A percentile compares a stretch with the other conserved stretches of the same genome.
These are phyloP conservation scores for Lentinula raphanica DNA, from an alignment of 768 basidiomycete genomes.

Conservation along the genomic window DNA sequence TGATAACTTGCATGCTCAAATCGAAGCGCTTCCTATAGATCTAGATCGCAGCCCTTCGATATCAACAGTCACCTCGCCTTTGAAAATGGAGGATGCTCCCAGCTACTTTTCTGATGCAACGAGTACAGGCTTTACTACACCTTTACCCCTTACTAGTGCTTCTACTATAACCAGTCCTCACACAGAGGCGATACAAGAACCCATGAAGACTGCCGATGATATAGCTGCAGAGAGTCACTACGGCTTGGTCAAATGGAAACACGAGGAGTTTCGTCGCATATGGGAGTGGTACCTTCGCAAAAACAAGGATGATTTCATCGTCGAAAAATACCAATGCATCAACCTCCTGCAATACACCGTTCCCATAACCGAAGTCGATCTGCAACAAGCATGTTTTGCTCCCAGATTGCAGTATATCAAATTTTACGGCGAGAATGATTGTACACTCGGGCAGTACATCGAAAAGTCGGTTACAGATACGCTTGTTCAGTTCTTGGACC, in stretches of 20 bases:
- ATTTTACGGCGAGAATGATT: conserved; percentile 92
- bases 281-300: conserved; percentile 96
- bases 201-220: conserved; percentile 59
- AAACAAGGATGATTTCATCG: conserved; percentile 80
- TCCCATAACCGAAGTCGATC: conserved; percentile 63
- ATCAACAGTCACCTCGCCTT: conserved; percentile 17
- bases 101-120: conserved; percentile 35
- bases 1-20: conserved; percentile 62
- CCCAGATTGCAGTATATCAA: conserved; percentile 69
- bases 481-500: conserved; percentile 62
- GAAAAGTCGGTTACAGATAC: conserved; percentile 72
- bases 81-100: conserved; percentile 25
- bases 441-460: conserved; percentile 90
- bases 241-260: conserved; percentile 67
- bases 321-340: conserved; percentile 91
- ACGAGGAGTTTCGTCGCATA: conserved; percentile 81
- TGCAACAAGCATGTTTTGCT: conserved; percentile 71
- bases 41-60: conserved; percentile 18
- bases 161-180: conserved; percentile 23
- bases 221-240: conserved; percentile 73
- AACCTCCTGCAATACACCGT: conserved; percentile 74
- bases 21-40: conserved; percentile 46
- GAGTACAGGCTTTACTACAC: conserved; percentile 24
- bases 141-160: conserved; percentile 13
- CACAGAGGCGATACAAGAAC: conserved; percentile 33